Base-by-base conservation (phyloP, 1,284 basidiomycete species). In the Cutaneotrichosporon spelunceum region DNA sequence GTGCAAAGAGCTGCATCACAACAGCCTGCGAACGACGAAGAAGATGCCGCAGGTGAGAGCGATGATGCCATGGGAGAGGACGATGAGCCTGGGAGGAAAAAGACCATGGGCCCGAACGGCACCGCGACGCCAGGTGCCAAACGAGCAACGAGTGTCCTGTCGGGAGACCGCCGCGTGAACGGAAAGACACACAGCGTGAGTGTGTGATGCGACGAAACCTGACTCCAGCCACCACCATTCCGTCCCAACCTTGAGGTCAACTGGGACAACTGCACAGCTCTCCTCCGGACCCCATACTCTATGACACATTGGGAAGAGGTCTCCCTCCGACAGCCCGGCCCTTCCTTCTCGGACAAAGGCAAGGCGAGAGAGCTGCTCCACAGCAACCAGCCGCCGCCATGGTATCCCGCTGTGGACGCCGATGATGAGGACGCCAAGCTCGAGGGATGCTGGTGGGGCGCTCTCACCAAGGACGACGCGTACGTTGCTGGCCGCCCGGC, bases 281-380 rank as follows among this genome's bases (percentile, higher is more conserved):
- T 95, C 33, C 75, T 87, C 13, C 87, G 93, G n/a, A 91, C 89
- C 0, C 81, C 86, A 0, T 83, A 87, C 63, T 84, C 86, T 27
- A 95, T 95, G 91, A 70, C 67, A 45, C 68, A 71, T 45, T 70
- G 67, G 56, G 62, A 67, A 23, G 64, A 71, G 47, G 64, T 74
- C 9, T 70, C 70, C n/a, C 66, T 72, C 19, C 61, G 54, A 53
- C 56, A 68, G 39, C 64, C 74, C 13, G 75, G 72, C 11, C 72
- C 73, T 8, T 75, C 76, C 9, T 74, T 69, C 57, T 70, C 70
- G 21, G 73, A 77, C 45, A 76, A 75, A 52, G 74, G 72, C 36
- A 75, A 74, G 64, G 72, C 72, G 14, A 72, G 69, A 48, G 77
- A 77, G 52, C 53, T 73, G 10, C 66, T 76, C 8, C 65, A 65